Evolutionary conservation across 441 rosid species (phyloP), one percentile per base, ranked within the genome.

Genomic region (Melianthus villosus): DNA sequence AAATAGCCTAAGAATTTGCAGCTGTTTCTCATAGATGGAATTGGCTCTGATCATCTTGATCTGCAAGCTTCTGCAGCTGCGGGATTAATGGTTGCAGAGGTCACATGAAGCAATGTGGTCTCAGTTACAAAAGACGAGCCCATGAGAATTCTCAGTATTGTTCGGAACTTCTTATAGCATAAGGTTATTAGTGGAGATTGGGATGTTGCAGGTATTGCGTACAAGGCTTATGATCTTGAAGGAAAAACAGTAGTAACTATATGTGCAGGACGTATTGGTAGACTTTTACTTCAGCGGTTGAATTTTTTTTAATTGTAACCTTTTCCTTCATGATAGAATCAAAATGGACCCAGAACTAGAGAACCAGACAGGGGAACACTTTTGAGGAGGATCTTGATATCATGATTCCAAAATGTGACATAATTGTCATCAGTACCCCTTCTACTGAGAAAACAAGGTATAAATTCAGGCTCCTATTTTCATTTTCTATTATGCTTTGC

Each of bases 61-160:
- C 66, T 87, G 32, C 55, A 75, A 34, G 97, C 94, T 1, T 93
- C 94, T 7, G 91, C 86, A 17, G 82, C 70, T 32, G 94, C 94
- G 38, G 94, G 94, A 11, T 48, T 82, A 37, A 87, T 94, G 3
- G 97, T 87, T 14, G 97, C 94, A 9, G 94, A 87, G 62, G 93
- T 87, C 48, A 87, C 97, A 0, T 93, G 97, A 51, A 82, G 97
- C 80, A 87, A 87, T 48, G 63, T 50, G 4, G 97, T 87, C 30
- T 82, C 93, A 0, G 93, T 87, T 39, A 93, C 97, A 3, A 91
- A 87, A 57, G 94, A 87, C 3, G 93, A 87, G 62, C 86, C 82
- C 43, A 87, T 87, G 97, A 78, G 94, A 54, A 72, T 82, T 59
- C 68, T 83, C 9, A 78, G 82, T 52, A 86, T 87, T 15, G 68